Base-by-base conservation (phyloP, 495 filamentous ascomycete genomes). In the Lasiosphaeriaceae sp. region DNA sequence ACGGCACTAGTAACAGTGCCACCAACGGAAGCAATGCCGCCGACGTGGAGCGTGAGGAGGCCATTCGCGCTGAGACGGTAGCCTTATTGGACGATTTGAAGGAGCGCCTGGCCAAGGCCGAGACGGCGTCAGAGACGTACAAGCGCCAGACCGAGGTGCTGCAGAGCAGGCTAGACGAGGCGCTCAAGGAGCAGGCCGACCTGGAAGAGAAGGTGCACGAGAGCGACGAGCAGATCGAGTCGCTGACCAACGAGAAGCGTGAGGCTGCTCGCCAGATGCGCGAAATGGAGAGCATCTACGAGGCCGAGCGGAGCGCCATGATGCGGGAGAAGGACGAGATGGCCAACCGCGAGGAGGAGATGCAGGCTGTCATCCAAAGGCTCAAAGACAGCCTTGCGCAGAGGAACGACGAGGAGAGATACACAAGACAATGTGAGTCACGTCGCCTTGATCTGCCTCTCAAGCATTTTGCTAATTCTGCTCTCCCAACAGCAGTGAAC, bases 321-420 rank as follows among this genome's bases (percentile, higher is more conserved):
- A 84, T 89, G 64, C 88, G 89, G 71, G 93, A 97, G 72, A 92
- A 92, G 77, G 90, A 96, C 54, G 90, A 96, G 59, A 88, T 91
- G 74, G 76, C 80, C 34, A 85, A 85, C 59, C 79, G 86, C 43
- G 90, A 96, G 65, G 91, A 96, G 68, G 92, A 95, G 65, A 83
- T 97, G 81, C 90, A 93, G 70, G 77, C 82, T 24, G 87, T 89
- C 37, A 90, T 97, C 65, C 89, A 96, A 72, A 81, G 93, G 49
- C 73, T 97, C 54, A 97, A 96, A 77, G 93, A 97, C 59, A 85
- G 82, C 12, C 74, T 96, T 47, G 84, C 85, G 35, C 89, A 92
- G 71, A 85, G 87, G 63, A 87, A 83, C 41, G 86, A 90, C 35
- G 85, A 85, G 39, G 79, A 80, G 55, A 75, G 86, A 50, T 67